Base-by-base conservation (phyloP, 495 filamentous ascomycete genomes). In the Talaromyces ruber region DNA sequence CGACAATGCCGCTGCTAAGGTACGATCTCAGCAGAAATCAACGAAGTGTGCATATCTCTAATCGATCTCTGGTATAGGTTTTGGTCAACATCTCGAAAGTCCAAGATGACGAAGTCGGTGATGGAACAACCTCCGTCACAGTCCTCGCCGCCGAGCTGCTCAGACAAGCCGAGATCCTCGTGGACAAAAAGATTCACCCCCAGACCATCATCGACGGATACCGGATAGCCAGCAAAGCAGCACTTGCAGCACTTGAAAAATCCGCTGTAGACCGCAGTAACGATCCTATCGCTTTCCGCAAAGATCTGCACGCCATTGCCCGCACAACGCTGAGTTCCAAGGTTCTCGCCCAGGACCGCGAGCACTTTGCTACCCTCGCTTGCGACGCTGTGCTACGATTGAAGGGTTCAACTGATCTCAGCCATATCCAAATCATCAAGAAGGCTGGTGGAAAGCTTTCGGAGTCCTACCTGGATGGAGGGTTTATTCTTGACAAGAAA, bases 201-300 rank as follows among this genome's bases (percentile, higher is more conserved):
- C 94, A 98, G 83, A 98, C 95, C 24, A 98, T 98, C 75, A 98
- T 98, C 68, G 94, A 98, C 68, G 94, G 94, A 24, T 98, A 95
- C 82, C 88, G 94, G 74, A 94, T 98, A 90, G 94, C 94, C 45
- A 93, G 89, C 71, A 82, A 86, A 39, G 92, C 93, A 32, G 92
- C 94, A 52, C 82, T 98, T 11, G 79, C 85, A 67, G 91, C 92
- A 12, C 82, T 98, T 29, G 90, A 89, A 71, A 86, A 86, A 66
- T 82, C 84, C 14, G 95, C 94, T 6, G 88, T 96, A 22, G 90
- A 98, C 74, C 88, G 96, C 73, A 94, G 88, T 82, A 83, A 84
- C 61, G 86, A 95, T 73, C 78, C 83, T 59, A 86, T 85, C 62
- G 87, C 86, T 22, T 98, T 98, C 83, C 86, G 90, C 68, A 86